Evolutionary conservation across 2,329 filamentous ascomycete genomes (phyloP).

Genomic region (Emergomyces orientalis): DNA sequence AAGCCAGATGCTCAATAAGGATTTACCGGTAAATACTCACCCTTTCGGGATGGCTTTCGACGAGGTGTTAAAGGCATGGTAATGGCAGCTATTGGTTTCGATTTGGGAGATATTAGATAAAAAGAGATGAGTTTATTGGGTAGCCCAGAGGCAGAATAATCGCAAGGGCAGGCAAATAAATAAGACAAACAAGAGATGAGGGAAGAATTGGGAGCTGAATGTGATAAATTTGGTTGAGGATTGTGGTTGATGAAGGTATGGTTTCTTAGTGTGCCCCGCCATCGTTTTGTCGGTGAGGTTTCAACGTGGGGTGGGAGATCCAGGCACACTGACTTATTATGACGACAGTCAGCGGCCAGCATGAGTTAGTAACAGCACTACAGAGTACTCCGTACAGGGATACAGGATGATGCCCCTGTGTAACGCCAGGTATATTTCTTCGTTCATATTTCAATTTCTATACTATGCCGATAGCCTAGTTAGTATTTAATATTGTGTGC

Average conservation of each 20-base stretch:
- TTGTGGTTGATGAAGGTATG: not conserved
- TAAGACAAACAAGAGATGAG: not conserved
- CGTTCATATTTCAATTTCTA: too few species aligned
- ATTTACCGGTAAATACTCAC: constrained; percentile 42
- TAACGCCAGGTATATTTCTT: too few species aligned
- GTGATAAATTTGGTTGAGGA: not conserved
- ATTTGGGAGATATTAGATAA: not conserved
- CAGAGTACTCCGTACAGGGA: too few species aligned
- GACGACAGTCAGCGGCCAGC: not conserved
- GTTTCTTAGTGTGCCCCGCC: not conserved
- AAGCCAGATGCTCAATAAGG: not conserved
- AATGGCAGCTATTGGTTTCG: constrained; percentile 16
- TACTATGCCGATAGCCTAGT: too few species aligned
- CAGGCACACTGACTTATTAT: not conserved
- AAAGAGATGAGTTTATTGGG: not conserved
- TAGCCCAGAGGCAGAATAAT: not conserved
- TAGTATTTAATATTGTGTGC: too few species aligned
- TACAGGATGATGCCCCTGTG: too few species aligned
- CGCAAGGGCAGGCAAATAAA: not conserved
- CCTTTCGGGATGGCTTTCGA: constrained; percentile 60
- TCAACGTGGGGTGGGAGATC: too few species aligned
- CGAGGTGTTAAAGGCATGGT: constrained; percentile 59
- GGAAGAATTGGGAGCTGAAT: not conserved
- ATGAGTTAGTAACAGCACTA: not conserved
- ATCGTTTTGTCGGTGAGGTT: not conserved